phyloP scores from a whole-genome alignment of 257 asterid species.

The Nicotiana sylvestris region DNA sequence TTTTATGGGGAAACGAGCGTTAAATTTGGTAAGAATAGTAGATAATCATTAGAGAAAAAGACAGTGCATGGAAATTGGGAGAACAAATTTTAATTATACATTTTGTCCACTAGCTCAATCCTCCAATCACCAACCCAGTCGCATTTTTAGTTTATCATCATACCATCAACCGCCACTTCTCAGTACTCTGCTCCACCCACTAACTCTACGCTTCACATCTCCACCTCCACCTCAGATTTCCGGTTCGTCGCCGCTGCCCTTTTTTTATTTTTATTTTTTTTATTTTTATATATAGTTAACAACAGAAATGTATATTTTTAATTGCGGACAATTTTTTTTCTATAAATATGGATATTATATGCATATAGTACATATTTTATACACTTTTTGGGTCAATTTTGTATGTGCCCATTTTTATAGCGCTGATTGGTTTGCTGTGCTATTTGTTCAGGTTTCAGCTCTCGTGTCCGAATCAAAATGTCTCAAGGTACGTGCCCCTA shows the following conservation, averaged over 20 bases:
- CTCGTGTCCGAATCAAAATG: not conserved
- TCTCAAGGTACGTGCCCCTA: constrained; percentile 1
- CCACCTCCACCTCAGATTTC: not conserved
- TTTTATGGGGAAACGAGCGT: no score
- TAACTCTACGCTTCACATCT: not conserved
- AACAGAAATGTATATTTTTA: no score
- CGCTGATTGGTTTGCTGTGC: not conserved
- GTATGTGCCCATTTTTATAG: no score
- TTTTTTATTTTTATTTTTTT: not conserved
- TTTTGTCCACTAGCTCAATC: not conserved
- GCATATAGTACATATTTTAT: no score
- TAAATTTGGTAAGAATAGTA: no score
- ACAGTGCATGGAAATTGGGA: not conserved
- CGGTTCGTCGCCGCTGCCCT: not conserved
- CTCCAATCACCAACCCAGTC: not conserved
- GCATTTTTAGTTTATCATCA: not conserved
- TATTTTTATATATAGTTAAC: no score
- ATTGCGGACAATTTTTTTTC: no score
- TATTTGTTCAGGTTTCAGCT: not conserved
- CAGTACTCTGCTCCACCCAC: not conserved
- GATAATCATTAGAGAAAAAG: not conserved
- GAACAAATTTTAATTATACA: not conserved
- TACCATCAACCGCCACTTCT: not conserved
- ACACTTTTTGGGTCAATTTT: no score
- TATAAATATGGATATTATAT: no score